phyloP scores from a whole-genome alignment of 1,284 basidiomycete species.

The Apiotrichum siamense region DNA sequence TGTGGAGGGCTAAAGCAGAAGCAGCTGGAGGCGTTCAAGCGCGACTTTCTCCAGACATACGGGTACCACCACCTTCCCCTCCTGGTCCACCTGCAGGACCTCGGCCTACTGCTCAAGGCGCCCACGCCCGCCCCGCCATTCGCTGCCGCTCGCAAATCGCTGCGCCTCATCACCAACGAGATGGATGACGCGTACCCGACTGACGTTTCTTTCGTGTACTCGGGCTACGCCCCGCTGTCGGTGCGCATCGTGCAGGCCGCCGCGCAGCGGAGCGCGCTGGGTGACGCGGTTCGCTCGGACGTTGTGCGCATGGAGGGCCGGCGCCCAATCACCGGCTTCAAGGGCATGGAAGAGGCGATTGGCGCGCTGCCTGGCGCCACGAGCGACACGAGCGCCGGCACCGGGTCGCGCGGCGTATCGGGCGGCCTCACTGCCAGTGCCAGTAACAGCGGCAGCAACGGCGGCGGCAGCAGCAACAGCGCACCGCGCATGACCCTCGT shows the following conservation, averaged over 20 bases:
- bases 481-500: conserved; percentile 68
- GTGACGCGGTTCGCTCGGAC: conserved; percentile 47
- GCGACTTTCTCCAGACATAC: conserved; percentile 89
- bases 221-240: conserved; percentile 91
- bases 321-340: conserved; percentile 82
- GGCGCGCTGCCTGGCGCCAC: conserved; percentile 74
- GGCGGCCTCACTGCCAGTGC: too few species aligned
- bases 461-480: background rate
- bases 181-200: conserved; percentile 63
- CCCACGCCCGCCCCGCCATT: conserved; percentile 56
- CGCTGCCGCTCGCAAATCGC: conserved; percentile 64
- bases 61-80: conserved; percentile 85
- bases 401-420: too few species aligned
- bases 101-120: conserved; percentile 56
- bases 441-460: background rate
- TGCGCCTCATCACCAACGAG: conserved; percentile 91
- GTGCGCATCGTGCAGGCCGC: conserved; percentile 88
- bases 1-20: conserved; percentile 82
- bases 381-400: conserved; percentile 59
- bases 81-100: conserved; percentile 68
- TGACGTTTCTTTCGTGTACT: conserved; percentile 93
- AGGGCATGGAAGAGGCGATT: conserved; percentile 87
- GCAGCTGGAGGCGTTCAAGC: conserved; percentile 76
- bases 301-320: conserved; percentile 18
- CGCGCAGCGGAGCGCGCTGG: conserved; percentile 77